Percentiles rank a stretch among this genome's conserved stretches.
Evolutionary conservation across 1,284 basidiomycete genomes (phyloP).

Genomic region (Rhodotorula glutinis): DNA sequence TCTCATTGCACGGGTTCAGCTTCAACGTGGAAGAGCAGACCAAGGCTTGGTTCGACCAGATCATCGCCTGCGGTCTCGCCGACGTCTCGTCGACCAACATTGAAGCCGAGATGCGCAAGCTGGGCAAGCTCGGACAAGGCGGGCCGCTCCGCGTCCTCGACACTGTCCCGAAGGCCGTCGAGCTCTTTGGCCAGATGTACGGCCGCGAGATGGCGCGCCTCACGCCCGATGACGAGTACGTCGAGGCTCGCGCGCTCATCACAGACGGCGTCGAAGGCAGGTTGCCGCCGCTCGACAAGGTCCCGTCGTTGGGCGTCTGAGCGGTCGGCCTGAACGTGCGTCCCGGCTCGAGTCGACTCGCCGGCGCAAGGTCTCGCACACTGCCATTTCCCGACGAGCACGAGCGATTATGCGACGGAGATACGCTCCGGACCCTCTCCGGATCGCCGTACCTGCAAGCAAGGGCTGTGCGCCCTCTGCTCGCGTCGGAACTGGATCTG

Average conservation of each 20-base stretch:
- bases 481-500: too few species aligned
- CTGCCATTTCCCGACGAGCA: too few species aligned
- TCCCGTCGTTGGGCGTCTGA: constrained; percentile 12
- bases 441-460: too few species aligned
- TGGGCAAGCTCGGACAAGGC: background rate
- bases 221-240: constrained; percentile 40
- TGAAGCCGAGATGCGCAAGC: constrained; percentile 13
- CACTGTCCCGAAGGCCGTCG: constrained; percentile 39
- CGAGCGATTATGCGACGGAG: too few species aligned
- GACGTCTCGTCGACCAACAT: constrained; percentile 56
- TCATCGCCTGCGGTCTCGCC: constrained; percentile 89
- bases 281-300: constrained; percentile 20
- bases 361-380: background rate
- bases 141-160: constrained; percentile 25
- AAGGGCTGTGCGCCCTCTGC: too few species aligned
- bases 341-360: background rate
- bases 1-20: constrained; percentile 93
- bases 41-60: constrained; percentile 73
- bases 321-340: background rate
- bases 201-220: constrained; percentile 45
- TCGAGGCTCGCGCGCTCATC: constrained; percentile 33
- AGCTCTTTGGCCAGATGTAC: constrained; percentile 44
- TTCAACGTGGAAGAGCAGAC: constrained; percentile 84
- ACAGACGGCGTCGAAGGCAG: constrained; percentile 20
- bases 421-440: too few species aligned